Percentiles rank a stretch among this genome's conserved stretches.
phyloP scores from a whole-genome alignment of 179 eudicot species.

The Spinacia oleracea region DNA sequence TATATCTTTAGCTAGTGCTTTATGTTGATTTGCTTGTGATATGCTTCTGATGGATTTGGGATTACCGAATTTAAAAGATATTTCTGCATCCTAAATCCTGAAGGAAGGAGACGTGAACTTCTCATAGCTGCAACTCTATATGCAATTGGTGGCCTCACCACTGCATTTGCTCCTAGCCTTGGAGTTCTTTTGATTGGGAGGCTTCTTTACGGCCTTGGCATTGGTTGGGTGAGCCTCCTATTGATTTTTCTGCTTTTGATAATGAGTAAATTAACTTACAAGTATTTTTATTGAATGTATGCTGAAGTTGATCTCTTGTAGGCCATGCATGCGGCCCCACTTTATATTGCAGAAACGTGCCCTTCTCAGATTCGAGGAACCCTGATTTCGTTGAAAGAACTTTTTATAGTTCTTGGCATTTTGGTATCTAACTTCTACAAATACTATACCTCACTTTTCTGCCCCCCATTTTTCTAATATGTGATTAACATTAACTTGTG shows the following conservation, averaged over 20 bases:
- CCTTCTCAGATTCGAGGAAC: slow-evolving; percentile 98
- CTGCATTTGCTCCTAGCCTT: slow-evolving; percentile 77
- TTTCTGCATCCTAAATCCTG: slow-evolving; percentile 15
- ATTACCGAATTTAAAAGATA: not conserved
- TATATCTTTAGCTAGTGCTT: slow-evolving; percentile 26
- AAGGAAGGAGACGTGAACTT: slow-evolving; percentile 94
- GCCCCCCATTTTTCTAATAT: not conserved
- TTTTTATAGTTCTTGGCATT: slow-evolving; percentile 88
- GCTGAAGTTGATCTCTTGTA: slow-evolving; percentile 32
- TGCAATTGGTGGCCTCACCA: slow-evolving; percentile 67
- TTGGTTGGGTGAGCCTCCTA: slow-evolving; percentile 82
- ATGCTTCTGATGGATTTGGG: slow-evolving; percentile 2
- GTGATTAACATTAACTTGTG: slow-evolving; percentile 14
- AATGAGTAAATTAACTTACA: slow-evolving; percentile 1
- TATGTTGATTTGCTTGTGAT: slow-evolving; percentile 17
- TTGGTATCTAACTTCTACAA: slow-evolving; percentile 48
- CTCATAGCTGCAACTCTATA: slow-evolving; percentile 67
- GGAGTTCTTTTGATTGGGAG: slow-evolving; percentile 73
- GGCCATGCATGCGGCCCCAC: slow-evolving; percentile 99
- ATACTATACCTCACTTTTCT: not conserved
- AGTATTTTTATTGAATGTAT: not conserved
- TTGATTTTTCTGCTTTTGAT: not conserved
- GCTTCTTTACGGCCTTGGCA: slow-evolving; percentile 88
- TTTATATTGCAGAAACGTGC: slow-evolving; percentile 96
- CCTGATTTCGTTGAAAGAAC: slow-evolving; percentile 83